Evolutionary conservation across 192 early-diverging fungal species (phyloP), one percentile per base, ranked within the genome.

Genomic region (Dissophora ornata): DNA sequence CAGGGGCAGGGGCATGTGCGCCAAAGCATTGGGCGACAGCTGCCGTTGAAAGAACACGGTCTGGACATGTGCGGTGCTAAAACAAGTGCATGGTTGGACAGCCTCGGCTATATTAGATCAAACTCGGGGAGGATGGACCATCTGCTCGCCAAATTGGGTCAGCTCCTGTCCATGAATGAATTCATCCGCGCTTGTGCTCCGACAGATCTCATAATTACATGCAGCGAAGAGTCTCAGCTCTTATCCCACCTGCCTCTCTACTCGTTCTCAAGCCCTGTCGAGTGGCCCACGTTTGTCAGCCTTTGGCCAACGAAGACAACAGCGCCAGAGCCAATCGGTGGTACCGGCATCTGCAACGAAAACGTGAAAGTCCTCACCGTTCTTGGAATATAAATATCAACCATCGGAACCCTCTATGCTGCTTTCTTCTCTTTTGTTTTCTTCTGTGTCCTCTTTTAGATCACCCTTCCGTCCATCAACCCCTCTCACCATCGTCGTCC

Each of bases 211-310:
- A n/a, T n/a, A n/a, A 52, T 30, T 12, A 57, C 7, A 13, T 38
- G 6, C 36, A 9, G 13, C 36, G 7, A 9, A 9, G 36, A 6
- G 13, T 38, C 13, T 6, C 38, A 9, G 22, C 36, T 34, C 30
- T 40, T 11, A 6, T 38, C 13, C 36, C 36, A 13, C 36, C 36
- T n/a, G n/a, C n/a, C n/a, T n/a, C n/a, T n/a, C n/a, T n/a, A n/a
- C n/a, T n/a, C n/a, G 36, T 38, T 6, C 36, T 38, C 13, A 19
- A 25, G 8, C 58, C 19, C 54, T 56, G 54, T 56, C 36, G 36
- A 21, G 5, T 9, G 12, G 36, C 36, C 54, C 54, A 56, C 54
- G 54, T 56, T 56, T n/a, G n/a, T 22, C 9, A 6, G 34, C 16
- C 36, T 40, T 7, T 56, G 54, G 54, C 18, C 0, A 33, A n/a